These are phyloP conservation scores for Graphilbum fragrans DNA, from an alignment of 2,329 filamentous ascomycete species.

Conservation along the genomic window DNA sequence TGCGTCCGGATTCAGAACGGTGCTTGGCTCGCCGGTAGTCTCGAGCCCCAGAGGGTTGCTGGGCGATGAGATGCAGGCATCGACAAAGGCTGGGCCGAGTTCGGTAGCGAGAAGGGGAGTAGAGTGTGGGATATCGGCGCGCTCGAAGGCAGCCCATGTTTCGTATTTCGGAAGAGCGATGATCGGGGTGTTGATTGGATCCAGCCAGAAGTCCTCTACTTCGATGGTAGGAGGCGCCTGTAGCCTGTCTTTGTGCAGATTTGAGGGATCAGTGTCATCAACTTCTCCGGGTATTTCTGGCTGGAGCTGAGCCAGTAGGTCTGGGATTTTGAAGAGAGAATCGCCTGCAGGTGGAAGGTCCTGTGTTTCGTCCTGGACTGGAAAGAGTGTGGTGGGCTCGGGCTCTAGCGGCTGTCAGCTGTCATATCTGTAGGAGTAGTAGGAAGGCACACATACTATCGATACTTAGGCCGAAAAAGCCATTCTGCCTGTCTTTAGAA, in stretches of 20 bases:
- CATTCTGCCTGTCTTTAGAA: constrained; percentile 1
- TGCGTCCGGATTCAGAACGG: constrained; percentile 32
- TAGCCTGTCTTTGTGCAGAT: neutral
- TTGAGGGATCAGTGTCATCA: neutral
- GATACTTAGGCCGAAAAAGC: constrained; percentile 32
- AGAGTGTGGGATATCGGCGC: constrained; percentile 22
- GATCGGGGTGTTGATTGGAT: constrained; percentile 18
- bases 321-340: constrained; percentile 32
- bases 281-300: neutral
- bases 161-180: constrained; percentile 30
- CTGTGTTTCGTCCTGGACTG: neutral
- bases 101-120: constrained; percentile 51
- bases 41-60: constrained; percentile 25
- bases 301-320: constrained; percentile 11
- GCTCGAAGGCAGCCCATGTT: constrained; percentile 59
- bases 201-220: constrained; percentile 35
- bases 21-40: constrained; percentile 21
- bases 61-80: constrained; percentile 40
- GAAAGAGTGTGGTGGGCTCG: neutral
- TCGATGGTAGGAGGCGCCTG: neutral
- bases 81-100: constrained; percentile 51
- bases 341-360: constrained; percentile 6
- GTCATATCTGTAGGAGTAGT: too few species aligned
- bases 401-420: neutral
- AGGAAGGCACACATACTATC: constrained; percentile 13